Percentiles rank a stretch among this genome's conserved stretches.
phyloP scores from a whole-genome alignment of 352 stramenopile species.

The Phytophthora pseudosyringae region DNA sequence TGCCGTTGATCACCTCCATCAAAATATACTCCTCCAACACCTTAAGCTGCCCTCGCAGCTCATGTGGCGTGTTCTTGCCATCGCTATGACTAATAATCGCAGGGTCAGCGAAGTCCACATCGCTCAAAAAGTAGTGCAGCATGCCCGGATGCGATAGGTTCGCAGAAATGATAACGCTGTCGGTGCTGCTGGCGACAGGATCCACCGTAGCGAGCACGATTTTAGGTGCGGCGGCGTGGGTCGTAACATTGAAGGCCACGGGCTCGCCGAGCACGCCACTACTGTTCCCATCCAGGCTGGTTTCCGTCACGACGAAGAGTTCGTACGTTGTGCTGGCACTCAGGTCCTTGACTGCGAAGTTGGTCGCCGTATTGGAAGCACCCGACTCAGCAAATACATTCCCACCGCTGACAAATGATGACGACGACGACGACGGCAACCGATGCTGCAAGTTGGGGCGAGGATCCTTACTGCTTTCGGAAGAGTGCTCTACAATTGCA shows the following conservation, averaged over 20 bases:
- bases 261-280: conserved; percentile 61
- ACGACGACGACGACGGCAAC: conserved; percentile 22
- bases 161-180: conserved; percentile 60
- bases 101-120: conserved; percentile 82
- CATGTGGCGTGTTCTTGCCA: conserved; percentile 35
- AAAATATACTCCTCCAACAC: conserved; percentile 50
- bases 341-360: conserved; percentile 36
- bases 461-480: conserved; percentile 2
- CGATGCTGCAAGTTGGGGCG: conserved; percentile 26
- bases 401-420: conserved; percentile 21
- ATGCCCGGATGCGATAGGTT: conserved; percentile 74
- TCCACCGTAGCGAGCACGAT: conserved; percentile 67
- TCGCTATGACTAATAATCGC: conserved; percentile 44
- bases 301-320: conserved; percentile 59
- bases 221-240: conserved; percentile 59
- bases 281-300: conserved; percentile 35
- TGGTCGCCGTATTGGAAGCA: conserved; percentile 1
- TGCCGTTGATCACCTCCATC: conserved; percentile 76
- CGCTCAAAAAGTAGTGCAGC: conserved; percentile 77
- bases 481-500: conserved; percentile 31
- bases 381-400: conserved; percentile 12
- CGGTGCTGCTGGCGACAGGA: conserved; percentile 46
- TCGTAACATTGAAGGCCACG: conserved; percentile 42
- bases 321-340: conserved; percentile 65
- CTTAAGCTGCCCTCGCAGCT: conserved; percentile 54